Percentiles rank a stretch among this genome's conserved stretches.
phyloP scores from a whole-genome alignment of 2,329 filamentous ascomycete genomes.

The Nectriaceae sp. region DNA sequence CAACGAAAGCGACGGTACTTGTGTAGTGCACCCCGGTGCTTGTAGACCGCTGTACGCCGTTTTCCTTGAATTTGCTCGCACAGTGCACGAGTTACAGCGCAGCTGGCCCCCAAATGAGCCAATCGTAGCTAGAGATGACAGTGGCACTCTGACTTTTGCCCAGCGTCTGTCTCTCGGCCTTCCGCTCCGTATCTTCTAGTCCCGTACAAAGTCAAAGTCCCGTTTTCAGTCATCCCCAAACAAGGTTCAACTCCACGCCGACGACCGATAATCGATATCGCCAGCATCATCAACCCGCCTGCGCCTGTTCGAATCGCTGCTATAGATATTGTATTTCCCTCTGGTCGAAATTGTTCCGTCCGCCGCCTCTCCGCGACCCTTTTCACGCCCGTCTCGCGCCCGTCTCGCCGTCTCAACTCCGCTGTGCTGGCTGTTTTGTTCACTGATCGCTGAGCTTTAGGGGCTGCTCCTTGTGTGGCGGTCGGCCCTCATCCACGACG shows the following conservation, averaged over 20 bases:
- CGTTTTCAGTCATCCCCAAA: conserved; percentile 25
- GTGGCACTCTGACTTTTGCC: conserved; percentile 4
- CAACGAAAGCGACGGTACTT: no score
- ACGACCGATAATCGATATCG: conserved; percentile 7
- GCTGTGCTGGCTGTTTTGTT: neutral
- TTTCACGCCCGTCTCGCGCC: neutral
- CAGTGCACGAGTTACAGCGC: no score
- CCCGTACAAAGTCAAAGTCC: conserved; percentile 12
- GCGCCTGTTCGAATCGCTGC: neutral
- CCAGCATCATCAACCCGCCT: conserved; percentile 16
- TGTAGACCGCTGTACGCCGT: no score
- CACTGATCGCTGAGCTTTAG: neutral
- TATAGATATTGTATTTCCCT: neutral
- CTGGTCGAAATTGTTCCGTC: neutral
- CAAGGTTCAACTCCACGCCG: conserved; percentile 24
- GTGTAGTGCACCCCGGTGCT: no score
- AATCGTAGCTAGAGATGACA: conserved; percentile 15
- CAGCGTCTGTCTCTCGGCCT: conserved; percentile 19
- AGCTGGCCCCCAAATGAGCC: no score
- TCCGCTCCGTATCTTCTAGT: conserved; percentile 1
- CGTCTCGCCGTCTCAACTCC: neutral
- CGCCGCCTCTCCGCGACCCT: conserved; percentile 11
- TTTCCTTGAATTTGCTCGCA: no score
- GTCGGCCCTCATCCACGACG: conserved; percentile 15
- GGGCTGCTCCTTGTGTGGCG: neutral